Base-by-base conservation (phyloP, 2,329 filamentous ascomycete species). In the Cladosporium oxysporum region DNA sequence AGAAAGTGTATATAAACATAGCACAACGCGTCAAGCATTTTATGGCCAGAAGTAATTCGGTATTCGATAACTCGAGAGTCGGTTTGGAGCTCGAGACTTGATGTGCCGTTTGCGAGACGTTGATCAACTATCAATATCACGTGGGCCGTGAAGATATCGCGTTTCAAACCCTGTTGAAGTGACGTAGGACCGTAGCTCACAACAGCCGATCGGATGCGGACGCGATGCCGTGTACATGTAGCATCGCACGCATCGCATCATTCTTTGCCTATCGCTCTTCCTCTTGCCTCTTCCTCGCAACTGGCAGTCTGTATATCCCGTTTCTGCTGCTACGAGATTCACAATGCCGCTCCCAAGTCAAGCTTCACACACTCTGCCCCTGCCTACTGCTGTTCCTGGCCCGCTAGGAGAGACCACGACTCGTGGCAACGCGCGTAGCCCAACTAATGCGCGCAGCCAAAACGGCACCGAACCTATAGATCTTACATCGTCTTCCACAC, bases 131-230 rank as follows among this genome's bases (percentile, higher is more conserved):
- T 58, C 23, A 5, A n/a, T 12, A 47, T 59, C 57, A 59, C 37
- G 33, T 59, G 35, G 26, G 26, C 14, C 35, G 57, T 59, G 57
- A 59, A 47, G 57, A 59, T 44, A 28, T 59, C 35, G 33, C 57
- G 57, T 59, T 28, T 29, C 28, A 23, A 28, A 44, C 21, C 23
- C 35, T 44, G 23, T 58, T 35, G 5, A 16, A 47, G 23, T 59
- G 57, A 59, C 26, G 23, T 26, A 26, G 23, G 23, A 26, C 2
- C 2, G 3, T 47, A 26, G 23, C n/a, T 44, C 41, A 33, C 16
- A 57, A 33, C 52, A 57, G 21, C 26, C 50, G 50, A 55, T 55
- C 28, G 26, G 18, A 11, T 8, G 28, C n/a, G 37, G 37, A 44
- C 50, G 50, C 50, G n/a, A 21, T 10, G n/a, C 41, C n/a, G 41